These are phyloP conservation scores for Russula lepida DNA, from an alignment of 768 basidiomycete genomes.

Conservation along the genomic window DNA sequence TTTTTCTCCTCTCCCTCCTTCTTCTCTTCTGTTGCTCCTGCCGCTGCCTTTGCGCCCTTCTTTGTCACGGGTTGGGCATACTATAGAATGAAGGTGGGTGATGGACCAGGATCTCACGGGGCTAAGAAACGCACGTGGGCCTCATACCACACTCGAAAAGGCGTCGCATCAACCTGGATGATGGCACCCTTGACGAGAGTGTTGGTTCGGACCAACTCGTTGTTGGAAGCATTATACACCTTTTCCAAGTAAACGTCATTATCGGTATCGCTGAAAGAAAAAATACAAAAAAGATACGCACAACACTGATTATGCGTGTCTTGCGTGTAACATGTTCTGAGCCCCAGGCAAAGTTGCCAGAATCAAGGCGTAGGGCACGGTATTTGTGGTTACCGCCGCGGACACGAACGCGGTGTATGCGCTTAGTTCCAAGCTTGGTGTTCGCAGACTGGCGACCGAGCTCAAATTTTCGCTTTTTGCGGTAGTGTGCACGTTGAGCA, in stretches of 20 bases:
- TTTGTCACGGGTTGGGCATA: slow-evolving; percentile 94
- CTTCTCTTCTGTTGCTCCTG: slow-evolving; percentile 37
- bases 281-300: slow-evolving; percentile 36
- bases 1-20: slow-evolving; percentile 58
- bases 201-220: slow-evolving; percentile 99
- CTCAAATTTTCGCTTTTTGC: slow-evolving; percentile 99
- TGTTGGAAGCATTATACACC: slow-evolving; percentile 99
- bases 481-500: slow-evolving; percentile 88
- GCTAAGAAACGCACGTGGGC: slow-evolving; percentile 63
- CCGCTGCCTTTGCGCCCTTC: slow-evolving; percentile 60
- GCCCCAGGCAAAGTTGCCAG: slow-evolving; percentile 98
- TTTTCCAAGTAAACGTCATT: slow-evolving; percentile 26
- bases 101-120: slow-evolving; percentile 3
- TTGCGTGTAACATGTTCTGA: slow-evolving; percentile 92
- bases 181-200: slow-evolving; percentile 96
- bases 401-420: slow-evolving; percentile 89
- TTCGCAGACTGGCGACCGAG: slow-evolving; percentile 95
- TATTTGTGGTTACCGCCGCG: slow-evolving; percentile 95
- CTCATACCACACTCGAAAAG: slow-evolving; percentile 99
- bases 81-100: slow-evolving; percentile 33
- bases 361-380: slow-evolving; percentile 92
- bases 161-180: slow-evolving; percentile 96
- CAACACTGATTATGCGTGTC: slow-evolving; percentile 93
- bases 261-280: not conserved
- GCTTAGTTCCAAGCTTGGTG: slow-evolving; percentile 95